Evolutionary conservation across 306 rosid species (phyloP).

Genomic region (Sphenostylis stenocarpa): DNA sequence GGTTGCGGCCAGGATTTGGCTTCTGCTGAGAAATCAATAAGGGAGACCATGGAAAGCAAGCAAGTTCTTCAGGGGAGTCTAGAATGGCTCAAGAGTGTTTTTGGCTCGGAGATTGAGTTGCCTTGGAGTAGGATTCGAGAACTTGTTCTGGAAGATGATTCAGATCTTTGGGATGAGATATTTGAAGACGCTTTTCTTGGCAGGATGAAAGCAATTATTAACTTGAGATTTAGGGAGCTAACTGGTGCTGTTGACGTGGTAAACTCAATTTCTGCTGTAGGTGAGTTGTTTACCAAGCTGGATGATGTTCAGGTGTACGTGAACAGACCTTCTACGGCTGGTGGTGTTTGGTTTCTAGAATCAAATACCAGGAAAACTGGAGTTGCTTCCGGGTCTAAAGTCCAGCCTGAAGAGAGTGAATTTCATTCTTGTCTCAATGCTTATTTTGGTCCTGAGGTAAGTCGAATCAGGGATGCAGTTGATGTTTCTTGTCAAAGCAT

Average conservation of each 20-base stretch:
- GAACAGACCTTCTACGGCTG: conserved; percentile 58
- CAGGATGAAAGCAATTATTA: conserved; percentile 79
- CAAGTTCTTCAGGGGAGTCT: conserved; percentile 84
- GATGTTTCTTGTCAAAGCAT: conserved; percentile 74
- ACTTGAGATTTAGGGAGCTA: conserved; percentile 61
- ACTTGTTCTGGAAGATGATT: conserved; percentile 88
- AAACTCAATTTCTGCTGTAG: conserved; percentile 48
- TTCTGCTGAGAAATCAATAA: conserved; percentile 82
- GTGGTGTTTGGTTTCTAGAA: conserved; percentile 91
- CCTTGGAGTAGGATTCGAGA: conserved; percentile 97
- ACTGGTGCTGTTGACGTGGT: conserved; percentile 50
- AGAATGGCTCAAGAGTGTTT: conserved; percentile 94
- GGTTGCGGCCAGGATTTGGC: conserved; percentile 75
- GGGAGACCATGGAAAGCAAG: conserved; percentile 93
- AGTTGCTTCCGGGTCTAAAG: conserved; percentile 52
- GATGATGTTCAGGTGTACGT: conserved; percentile 57
- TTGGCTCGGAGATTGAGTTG: conserved; percentile 90
- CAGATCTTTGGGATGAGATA: conserved; percentile 92
- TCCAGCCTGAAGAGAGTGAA: conserved; percentile 64
- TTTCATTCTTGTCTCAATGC: conserved; percentile 70
- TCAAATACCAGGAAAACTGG: conserved; percentile 59
- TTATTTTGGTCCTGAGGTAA: conserved; percentile 83
- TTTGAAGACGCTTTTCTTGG: conserved; percentile 75
- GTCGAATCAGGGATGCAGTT: conserved; percentile 76
- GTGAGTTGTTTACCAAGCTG: conserved; percentile 34